Percentiles rank a stretch among this genome's conserved stretches.
These are phyloP conservation scores for Penicillium polonicum DNA, from an alignment of 2,329 filamentous ascomycete genomes.

Conservation along the genomic window DNA sequence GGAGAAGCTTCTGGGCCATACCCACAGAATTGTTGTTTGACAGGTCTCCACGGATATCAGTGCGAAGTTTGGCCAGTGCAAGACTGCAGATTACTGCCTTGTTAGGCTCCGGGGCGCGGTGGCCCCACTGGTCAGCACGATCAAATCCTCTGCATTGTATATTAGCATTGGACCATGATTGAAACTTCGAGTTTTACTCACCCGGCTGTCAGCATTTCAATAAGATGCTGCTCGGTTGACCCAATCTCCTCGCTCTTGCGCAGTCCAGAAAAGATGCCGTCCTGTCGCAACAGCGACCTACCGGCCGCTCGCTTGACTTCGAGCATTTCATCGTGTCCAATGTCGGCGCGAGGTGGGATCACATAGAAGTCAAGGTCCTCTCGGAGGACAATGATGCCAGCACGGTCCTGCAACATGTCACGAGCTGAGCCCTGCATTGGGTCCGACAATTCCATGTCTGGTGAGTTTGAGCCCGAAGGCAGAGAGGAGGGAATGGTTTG, in stretches of 20 bases:
- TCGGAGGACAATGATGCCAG: constrained; percentile 92
- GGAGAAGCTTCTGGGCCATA: constrained; percentile 95
- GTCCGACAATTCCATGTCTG: constrained; percentile 63
- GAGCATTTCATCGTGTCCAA: constrained; percentile 87
- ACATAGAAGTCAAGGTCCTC: constrained; percentile 98
- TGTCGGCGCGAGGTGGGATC: constrained; percentile 82
- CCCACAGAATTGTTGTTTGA: constrained; percentile 77
- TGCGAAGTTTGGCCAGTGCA: constrained; percentile 86
- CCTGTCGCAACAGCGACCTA: constrained; percentile 78
- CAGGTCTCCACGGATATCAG: constrained; percentile 78
- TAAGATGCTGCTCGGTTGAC: constrained; percentile 95
- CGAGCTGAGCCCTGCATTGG: constrained; percentile 67
- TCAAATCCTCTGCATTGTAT: constrained; percentile 75
- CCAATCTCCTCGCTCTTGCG: constrained; percentile 94
- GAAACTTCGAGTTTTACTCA: constrained; percentile 49
- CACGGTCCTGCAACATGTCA: constrained; percentile 80
- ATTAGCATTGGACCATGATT: constrained; percentile 15
- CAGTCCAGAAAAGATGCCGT: constrained; percentile 93
- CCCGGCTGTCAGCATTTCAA: constrained; percentile 99
- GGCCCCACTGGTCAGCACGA: constrained; percentile 91
- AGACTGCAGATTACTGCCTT: constrained; percentile 98
- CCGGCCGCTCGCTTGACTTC: constrained; percentile 92
- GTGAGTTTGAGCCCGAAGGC: constrained; percentile 63
- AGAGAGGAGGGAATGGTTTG: constrained; percentile 78
- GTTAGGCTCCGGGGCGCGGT: constrained; percentile 94